Conservation (phyloP, 2,329 filamentous ascomycete species). For the Penicillium sp. region DNA sequence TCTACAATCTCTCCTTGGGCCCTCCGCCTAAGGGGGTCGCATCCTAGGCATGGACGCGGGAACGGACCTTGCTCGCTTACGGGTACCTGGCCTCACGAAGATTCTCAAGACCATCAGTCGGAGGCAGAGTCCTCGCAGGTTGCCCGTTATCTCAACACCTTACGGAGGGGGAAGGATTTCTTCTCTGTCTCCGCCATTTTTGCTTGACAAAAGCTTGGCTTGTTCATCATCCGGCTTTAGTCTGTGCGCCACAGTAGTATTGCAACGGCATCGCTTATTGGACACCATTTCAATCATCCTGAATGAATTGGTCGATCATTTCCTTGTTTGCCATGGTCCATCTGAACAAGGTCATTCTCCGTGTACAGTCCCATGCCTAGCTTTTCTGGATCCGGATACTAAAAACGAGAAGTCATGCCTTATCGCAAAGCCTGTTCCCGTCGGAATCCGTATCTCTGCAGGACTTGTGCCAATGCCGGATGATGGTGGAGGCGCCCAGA, state of each 20-base stretch:
- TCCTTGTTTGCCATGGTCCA: constrained; percentile 5
- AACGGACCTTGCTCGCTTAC: not conserved
- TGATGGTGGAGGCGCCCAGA: not conserved
- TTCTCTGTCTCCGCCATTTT: constrained; percentile 1
- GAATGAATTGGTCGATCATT: constrained; percentile 9
- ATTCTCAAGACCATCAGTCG: not conserved
- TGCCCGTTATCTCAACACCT: not conserved
- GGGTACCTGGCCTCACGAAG: not conserved
- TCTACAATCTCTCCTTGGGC: not conserved
- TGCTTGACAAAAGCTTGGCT: constrained; percentile 16
- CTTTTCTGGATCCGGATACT: not conserved
- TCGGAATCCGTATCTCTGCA: constrained; percentile 10
- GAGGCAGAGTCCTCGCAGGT: not conserved
- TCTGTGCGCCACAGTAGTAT: constrained; percentile 16
- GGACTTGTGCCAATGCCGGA: not conserved
- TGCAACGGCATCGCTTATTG: constrained; percentile 8
- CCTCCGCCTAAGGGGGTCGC: not conserved
- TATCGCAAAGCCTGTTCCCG: constrained; percentile 6
- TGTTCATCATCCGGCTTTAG: constrained; percentile 4
- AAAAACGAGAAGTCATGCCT: not conserved
- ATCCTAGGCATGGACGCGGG: not conserved
- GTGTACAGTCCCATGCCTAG: not conserved
- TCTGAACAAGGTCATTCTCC: constrained; percentile 2
- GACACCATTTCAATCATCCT: constrained; percentile 1
- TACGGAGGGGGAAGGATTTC: not conserved